Evolutionary conservation across 1,284 basidiomycete species (phyloP).

Genomic region (Irpex sp.): DNA sequence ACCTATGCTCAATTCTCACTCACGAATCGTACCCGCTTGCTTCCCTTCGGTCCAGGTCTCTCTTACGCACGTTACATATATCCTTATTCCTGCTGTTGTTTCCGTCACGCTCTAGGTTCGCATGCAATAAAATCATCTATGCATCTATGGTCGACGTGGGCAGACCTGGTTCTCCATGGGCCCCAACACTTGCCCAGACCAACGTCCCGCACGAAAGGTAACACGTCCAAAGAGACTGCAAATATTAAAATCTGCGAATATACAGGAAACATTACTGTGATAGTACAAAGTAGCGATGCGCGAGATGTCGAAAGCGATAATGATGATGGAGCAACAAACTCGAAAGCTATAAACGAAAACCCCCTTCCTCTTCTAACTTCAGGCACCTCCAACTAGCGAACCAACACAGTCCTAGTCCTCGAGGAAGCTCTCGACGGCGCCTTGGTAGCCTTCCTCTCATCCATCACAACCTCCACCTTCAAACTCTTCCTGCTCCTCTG

Average conservation of each 20-base stretch:
- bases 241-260: neutral
- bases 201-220: too few species aligned
- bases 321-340: neutral
- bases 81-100: conserved; percentile 3
- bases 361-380: neutral
- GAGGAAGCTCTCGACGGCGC: neutral
- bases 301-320: too few species aligned
- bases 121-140: neutral
- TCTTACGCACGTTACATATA: too few species aligned
- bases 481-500: neutral
- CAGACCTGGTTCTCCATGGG: too few species aligned
- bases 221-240: neutral
- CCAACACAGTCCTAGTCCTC: neutral
- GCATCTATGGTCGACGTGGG: too few species aligned
- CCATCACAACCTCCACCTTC: neutral
- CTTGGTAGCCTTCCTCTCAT: neutral
- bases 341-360: neutral
- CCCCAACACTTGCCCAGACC: too few species aligned
- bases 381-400: neutral
- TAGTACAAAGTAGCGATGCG: neutral
- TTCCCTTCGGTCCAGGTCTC: neutral
- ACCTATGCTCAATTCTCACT: neutral
- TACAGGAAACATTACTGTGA: neutral
- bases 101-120: neutral
- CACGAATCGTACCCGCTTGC: neutral